phyloP scores from a whole-genome alignment of 2,329 filamentous ascomycete species.

The Sporothrix curviconia region DNA sequence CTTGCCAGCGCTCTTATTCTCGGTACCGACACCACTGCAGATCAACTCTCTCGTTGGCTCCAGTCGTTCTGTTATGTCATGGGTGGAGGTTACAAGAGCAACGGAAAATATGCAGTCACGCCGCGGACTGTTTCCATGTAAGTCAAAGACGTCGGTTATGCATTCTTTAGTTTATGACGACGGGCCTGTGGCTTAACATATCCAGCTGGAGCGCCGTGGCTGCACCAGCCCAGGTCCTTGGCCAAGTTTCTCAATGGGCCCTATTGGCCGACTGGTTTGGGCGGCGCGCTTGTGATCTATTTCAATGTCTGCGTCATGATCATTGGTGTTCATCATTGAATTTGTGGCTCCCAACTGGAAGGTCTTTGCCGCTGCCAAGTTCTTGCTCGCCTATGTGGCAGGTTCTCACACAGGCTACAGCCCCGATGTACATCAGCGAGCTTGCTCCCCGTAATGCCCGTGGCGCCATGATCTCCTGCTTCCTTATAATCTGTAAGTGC shows the following conservation, averaged over 20 bases:
- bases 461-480: background rate
- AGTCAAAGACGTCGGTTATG: background rate
- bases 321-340: background rate
- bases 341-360: conserved; percentile 1
- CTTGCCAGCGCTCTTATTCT: background rate
- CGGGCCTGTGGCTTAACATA: background rate
- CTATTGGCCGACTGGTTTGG: conserved; percentile 1
- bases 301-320: conserved; percentile 1
- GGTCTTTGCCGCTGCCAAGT: background rate
- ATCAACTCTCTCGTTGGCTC: conserved; percentile 3
- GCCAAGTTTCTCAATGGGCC: background rate
- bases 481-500: background rate
- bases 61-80: conserved; percentile 4
- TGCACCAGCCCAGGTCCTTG: background rate
- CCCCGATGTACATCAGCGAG: background rate
- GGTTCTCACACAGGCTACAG: background rate
- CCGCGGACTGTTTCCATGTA: background rate
- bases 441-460: background rate
- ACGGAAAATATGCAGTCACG: background rate
- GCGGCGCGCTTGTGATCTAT: background rate
- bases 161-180: too few species aligned
- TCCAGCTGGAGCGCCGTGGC: conserved; percentile 1
- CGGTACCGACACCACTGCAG: background rate
- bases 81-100: background rate
- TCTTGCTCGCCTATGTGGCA: background rate